Conservation (phyloP, 176 grass and related monocot genomes). For the Ensete glaucum region DNA sequence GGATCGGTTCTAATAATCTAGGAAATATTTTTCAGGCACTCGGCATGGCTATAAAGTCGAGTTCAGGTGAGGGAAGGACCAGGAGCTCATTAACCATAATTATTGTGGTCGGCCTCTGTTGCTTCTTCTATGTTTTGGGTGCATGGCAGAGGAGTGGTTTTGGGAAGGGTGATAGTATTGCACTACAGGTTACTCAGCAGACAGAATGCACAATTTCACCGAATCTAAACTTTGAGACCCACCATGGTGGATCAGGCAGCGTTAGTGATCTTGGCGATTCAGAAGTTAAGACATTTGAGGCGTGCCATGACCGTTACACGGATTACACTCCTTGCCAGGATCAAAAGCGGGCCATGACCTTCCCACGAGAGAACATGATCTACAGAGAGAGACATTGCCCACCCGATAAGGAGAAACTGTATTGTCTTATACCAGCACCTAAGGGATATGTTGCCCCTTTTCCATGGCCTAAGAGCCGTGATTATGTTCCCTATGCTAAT, state of each 20-base stretch:
- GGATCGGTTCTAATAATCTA: background rate
- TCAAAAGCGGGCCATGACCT: constrained; percentile 75
- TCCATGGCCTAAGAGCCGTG: constrained; percentile 80
- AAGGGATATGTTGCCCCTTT: constrained; percentile 69
- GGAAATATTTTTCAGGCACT: background rate
- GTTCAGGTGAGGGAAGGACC: constrained; percentile 32
- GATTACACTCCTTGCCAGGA: constrained; percentile 94
- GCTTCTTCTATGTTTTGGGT: constrained; percentile 71
- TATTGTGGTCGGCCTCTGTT: constrained; percentile 49
- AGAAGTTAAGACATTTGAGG: constrained; percentile 20
- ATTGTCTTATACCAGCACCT: constrained; percentile 67
- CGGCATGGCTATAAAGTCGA: constrained; percentile 53
- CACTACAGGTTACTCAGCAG: constrained; percentile 32
- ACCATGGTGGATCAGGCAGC: constrained; percentile 26
- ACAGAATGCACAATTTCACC: constrained; percentile 21
- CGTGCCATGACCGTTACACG: constrained; percentile 46
- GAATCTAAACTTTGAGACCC: constrained; percentile 52
- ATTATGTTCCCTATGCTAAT: constrained; percentile 77
- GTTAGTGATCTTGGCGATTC: constrained; percentile 1
- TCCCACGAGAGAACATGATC: constrained; percentile 68
- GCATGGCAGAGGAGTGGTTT: constrained; percentile 72
- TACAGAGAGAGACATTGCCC: constrained; percentile 94
- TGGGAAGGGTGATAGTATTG: constrained; percentile 69
- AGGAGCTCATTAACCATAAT: constrained; percentile 54
- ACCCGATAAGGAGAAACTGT: constrained; percentile 44